A percentile compares a stretch with the other conserved stretches of the same genome.
Conservation (phyloP, 345 rosid genomes). For the Citrus hindsii region DNA sequence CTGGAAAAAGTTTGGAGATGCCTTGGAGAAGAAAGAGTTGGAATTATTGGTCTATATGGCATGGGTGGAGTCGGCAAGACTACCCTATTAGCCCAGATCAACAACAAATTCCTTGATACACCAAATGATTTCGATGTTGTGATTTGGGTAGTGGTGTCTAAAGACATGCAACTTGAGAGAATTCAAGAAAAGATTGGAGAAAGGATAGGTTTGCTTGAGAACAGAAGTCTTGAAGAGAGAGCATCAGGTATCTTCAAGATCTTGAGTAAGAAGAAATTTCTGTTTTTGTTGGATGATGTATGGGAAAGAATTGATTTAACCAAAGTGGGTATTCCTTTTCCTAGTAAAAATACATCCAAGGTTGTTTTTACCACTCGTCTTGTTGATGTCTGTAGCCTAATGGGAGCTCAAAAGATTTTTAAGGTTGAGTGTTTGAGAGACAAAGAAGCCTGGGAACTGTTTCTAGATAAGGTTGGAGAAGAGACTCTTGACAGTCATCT, state of each 20-base stretch:
- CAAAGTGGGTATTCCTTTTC: slow-evolving; percentile 25
- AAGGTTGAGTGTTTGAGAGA: slow-evolving; percentile 13
- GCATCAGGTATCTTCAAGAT: background rate
- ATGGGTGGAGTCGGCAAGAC: background rate
- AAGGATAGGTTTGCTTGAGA: background rate
- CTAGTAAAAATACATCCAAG: slow-evolving; percentile 8
- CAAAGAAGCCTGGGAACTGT: background rate
- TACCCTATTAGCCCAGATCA: slow-evolving; percentile 4
- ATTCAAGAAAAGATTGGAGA: background rate
- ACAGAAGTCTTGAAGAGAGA: background rate
- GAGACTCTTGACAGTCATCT: slow-evolving; percentile 1
- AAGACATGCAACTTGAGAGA: background rate
- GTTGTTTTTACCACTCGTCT: slow-evolving; percentile 25
- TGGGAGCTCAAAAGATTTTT: slow-evolving; percentile 23
- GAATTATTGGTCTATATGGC: background rate
- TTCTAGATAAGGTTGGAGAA: slow-evolving; percentile 6
- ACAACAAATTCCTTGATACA: background rate
- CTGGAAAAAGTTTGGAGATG: background rate
- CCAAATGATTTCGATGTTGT: slow-evolving; percentile 1
- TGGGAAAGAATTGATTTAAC: background rate
- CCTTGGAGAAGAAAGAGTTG: background rate
- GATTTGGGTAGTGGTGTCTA: slow-evolving; percentile 19
- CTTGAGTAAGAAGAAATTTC: slow-evolving; percentile 15
- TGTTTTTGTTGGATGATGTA: slow-evolving; percentile 17
- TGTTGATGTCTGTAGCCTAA: slow-evolving; percentile 16